Percentiles rank a stretch among this genome's conserved stretches.
These are phyloP conservation scores for Diatrype stigma DNA, from an alignment of 2,329 filamentous ascomycete genomes.

Conservation along the genomic window DNA sequence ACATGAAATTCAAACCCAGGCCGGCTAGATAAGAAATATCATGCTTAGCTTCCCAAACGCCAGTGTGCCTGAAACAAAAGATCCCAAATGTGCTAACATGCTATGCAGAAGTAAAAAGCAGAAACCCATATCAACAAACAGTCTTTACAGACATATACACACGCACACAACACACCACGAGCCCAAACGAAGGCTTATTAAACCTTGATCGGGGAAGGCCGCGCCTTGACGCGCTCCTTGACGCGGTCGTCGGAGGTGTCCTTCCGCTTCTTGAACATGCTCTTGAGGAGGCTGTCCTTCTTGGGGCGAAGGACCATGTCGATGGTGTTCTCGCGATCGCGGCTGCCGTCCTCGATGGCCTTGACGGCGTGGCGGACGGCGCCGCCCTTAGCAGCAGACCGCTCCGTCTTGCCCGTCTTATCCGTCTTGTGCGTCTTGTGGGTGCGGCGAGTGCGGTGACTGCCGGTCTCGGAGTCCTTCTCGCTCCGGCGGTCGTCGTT, in stretches of 20 bases:
- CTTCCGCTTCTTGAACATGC: constrained; percentile 55
- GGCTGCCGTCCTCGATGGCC: constrained; percentile 32
- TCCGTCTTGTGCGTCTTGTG: constrained; percentile 31
- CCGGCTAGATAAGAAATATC: too few relatives aligned
- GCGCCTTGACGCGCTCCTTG: constrained; percentile 16
- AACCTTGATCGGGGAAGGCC: constrained; percentile 11
- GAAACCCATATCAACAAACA: too few relatives aligned
- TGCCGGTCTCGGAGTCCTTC: constrained; percentile 28
- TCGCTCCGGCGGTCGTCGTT: constrained; percentile 22
- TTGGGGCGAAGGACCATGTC: constrained; percentile 40
- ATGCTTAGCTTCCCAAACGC: too few relatives aligned
- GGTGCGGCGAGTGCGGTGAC: constrained; percentile 25
- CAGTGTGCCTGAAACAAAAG: too few relatives aligned
- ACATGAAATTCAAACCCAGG: too few relatives aligned
- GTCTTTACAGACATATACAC: too few relatives aligned
- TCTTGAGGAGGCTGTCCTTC: constrained; percentile 54
- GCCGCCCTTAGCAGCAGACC: constrained; percentile 21
- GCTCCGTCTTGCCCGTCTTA: constrained; percentile 8
- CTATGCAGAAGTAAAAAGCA: too few relatives aligned
- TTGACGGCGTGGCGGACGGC: constrained; percentile 21
- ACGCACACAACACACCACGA: too few relatives aligned
- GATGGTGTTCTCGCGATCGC: constrained; percentile 30
- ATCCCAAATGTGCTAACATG: too few relatives aligned
- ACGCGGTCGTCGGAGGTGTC: constrained; percentile 18
- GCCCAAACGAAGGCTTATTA: too few relatives aligned